phyloP scores from a whole-genome alignment of 129 eudicot genomes.

The Saussurea involucrata region DNA sequence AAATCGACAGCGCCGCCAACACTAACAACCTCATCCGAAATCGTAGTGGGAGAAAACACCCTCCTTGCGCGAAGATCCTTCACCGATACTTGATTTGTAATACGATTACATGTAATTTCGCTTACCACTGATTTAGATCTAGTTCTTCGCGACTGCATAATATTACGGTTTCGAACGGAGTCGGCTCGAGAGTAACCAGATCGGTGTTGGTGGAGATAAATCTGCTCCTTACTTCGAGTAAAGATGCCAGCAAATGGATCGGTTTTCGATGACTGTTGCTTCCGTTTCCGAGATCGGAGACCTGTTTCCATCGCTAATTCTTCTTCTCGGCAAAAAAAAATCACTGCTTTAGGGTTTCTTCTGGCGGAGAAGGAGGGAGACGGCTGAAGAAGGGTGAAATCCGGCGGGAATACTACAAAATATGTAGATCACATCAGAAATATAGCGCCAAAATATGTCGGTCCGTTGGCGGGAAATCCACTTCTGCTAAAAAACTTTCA shows the following conservation, averaged over 20 bases:
- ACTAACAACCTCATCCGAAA: slow-evolving; percentile 13
- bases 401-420: slow-evolving; percentile 15
- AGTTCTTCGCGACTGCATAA: background rate
- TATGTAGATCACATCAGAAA: background rate
- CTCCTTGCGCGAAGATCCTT: slow-evolving; percentile 54
- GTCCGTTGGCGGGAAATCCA: slow-evolving; percentile 9
- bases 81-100: background rate
- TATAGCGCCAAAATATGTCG: background rate
- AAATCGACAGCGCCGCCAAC: background rate
- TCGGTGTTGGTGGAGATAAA: slow-evolving; percentile 39
- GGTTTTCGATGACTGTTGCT: slow-evolving; percentile 13
- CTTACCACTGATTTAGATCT: background rate
- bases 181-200: slow-evolving; percentile 49
- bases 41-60: slow-evolving; percentile 38
- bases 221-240: slow-evolving; percentile 53
- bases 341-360: slow-evolving; percentile 4
- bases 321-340: background rate
- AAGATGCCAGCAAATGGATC: slow-evolving; percentile 29
- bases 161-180: slow-evolving; percentile 5
- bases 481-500: background rate
- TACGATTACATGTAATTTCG: background rate
- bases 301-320: slow-evolving; percentile 26
- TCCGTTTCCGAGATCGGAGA: slow-evolving; percentile 28
- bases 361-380: background rate
- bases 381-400: background rate